Evolutionary conservation across 805 yeast genomes (phyloP), one percentile per base, ranked within the genome.

Genomic region (Wickerhamia fluorescens): DNA sequence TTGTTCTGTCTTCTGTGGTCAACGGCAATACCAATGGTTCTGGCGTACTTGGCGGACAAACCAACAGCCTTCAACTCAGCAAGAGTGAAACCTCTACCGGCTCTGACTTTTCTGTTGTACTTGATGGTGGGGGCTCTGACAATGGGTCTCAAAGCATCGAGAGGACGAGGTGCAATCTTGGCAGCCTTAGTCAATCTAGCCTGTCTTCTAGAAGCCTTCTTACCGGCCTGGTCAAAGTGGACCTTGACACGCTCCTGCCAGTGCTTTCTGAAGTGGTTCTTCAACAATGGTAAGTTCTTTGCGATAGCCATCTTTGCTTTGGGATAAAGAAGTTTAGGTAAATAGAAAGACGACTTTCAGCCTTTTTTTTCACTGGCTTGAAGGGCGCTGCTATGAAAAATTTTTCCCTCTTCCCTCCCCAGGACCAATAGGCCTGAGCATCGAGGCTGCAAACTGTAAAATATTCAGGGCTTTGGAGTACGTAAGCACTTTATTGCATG

Each of bases 171-270:
- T 58, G 98, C 97, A 55, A 81, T 70, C 65, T 73, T 73, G 56
- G 96, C 95, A 56, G 96, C 95, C 76, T 83, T 88, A 56, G 80
- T 58, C 63, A 84, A 81, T 74, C 98, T 86, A 51, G 95, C 82
- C 51, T 72, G 74, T 75, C 98, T 83, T 81, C 98, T 87, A 48
- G 94, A 79, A 61, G 73, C 87, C 81, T 92, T 92, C 81, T 89
- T 87, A 69, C 98, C 98, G 63, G 98, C 96, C 78, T 92, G 98
- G 89, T 92, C 96, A 66, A 92, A 83, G 87, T 94, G 98, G 60
- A 86, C 96, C 69, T 77, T 85, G 78, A 92, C 99, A 66, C 97
- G 85, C 73, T 86, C 95, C 76, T 92, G 97, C 98, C 98, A 92
- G 95, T 89, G 89, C 85, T 89, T 89, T 79, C 96, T 83, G 95